Base-by-base conservation (phyloP, 73 alveolate species). In the Durusdinium trenchii region DNA sequence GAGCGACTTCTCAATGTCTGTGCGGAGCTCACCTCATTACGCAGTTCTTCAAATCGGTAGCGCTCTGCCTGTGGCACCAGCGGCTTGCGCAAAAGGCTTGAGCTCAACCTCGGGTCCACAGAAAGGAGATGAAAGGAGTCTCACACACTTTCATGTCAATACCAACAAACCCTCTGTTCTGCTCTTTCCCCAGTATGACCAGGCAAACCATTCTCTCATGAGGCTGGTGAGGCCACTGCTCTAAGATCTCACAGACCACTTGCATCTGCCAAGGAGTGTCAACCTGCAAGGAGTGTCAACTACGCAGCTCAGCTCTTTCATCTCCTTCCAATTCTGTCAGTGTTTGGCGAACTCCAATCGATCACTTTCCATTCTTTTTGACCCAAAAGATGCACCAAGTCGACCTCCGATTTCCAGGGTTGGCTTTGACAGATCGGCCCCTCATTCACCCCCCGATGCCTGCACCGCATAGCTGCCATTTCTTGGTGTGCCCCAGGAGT, bases 261-360 rank as follows among this genome's bases (percentile, higher is more conserved):
- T 91, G 98, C 87, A 91, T 47, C 82, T 91, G 98, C 98, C 98
- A 91, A 7, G 98, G 98, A 9, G 98, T 69, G 82, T 91, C 98
- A 47, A 91, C 98, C 98, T 91, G 95, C 57, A 52, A 36, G n/a
- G 30, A 32, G n/a, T n/a, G n/a, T n/a, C n/a, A n/a, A n/a, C n/a
- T n/a, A n/a, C n/a, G n/a, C n/a, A n/a, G n/a, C n/a, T n/a, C n/a
- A n/a, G n/a, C n/a, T n/a, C n/a, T n/a, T n/a, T n/a, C n/a, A n/a
- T n/a, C n/a, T n/a, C n/a, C n/a, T n/a, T n/a, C n/a, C n/a, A n/a
- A n/a, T n/a, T n/a, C n/a, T n/a, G n/a, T n/a, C n/a, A n/a, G n/a
- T n/a, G n/a, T n/a, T n/a, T n/a, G n/a, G n/a, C n/a, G n/a, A n/a
- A n/a, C n/a, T n/a, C n/a, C n/a, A n/a, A n/a, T n/a, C n/a, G n/a